Conservation (phyloP, 148 eudicot genomes). For the Chenopodium album region DNA sequence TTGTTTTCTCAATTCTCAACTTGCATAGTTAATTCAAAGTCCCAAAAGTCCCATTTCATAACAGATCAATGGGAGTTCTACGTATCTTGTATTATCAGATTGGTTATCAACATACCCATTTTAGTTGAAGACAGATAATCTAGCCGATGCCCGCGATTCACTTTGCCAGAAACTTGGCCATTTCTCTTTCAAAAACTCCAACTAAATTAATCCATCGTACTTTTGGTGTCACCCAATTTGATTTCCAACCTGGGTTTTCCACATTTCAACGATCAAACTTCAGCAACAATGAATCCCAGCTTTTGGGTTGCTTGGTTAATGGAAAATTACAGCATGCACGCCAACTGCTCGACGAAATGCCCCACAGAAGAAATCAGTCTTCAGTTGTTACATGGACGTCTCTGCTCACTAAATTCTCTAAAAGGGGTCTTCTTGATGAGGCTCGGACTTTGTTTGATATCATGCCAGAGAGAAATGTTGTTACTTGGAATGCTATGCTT, state of each 20-base stretch:
- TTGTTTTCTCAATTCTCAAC: too few relatives aligned
- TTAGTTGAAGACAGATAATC: too few relatives aligned
- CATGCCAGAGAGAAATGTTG: constrained; percentile 41
- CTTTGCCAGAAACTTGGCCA: background rate
- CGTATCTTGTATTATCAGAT: too few relatives aligned
- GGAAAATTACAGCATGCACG: constrained; percentile 31
- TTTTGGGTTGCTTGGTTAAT: constrained; percentile 23
- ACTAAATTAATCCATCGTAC: constrained; percentile 3
- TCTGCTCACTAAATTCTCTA: constrained; percentile 33
- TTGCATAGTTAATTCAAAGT: too few relatives aligned
- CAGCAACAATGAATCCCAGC: constrained; percentile 18
- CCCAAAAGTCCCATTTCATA: too few relatives aligned
- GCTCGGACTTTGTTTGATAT: constrained; percentile 34
- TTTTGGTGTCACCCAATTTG: background rate
- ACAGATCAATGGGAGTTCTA: too few relatives aligned
- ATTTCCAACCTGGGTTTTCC: background rate
- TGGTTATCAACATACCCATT: too few relatives aligned
- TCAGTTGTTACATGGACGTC: constrained; percentile 41
- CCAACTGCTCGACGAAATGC: constrained; percentile 42
- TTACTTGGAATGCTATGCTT: constrained; percentile 44
- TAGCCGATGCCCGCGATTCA: background rate
- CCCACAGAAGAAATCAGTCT: constrained; percentile 22
- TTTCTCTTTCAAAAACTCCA: background rate
- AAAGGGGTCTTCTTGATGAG: constrained; percentile 31
- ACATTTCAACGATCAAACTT: background rate